Evolutionary conservation across 2,329 filamentous ascomycete genomes (phyloP).

Genomic region (Hirsutella rhossiliensis): DNA sequence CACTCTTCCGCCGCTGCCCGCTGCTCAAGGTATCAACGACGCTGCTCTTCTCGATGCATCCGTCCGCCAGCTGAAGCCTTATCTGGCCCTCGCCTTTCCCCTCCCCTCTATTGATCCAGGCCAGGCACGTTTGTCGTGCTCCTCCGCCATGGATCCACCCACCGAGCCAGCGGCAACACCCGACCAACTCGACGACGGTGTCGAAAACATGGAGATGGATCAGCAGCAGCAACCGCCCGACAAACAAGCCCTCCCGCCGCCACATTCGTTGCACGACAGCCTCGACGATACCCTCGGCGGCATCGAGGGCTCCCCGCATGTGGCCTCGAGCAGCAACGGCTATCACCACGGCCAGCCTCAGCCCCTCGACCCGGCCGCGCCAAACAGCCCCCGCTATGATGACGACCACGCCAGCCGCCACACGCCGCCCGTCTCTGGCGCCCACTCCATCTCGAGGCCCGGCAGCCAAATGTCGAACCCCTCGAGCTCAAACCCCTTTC

Average conservation of each 20-base stretch:
- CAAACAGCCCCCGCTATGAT: slow-evolving; percentile 26
- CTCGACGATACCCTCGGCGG: slow-evolving; percentile 38
- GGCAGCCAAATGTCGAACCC: slow-evolving; percentile 41
- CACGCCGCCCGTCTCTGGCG: slow-evolving; percentile 32
- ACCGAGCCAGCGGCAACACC: slow-evolving; percentile 16
- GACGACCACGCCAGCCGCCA: slow-evolving; percentile 32
- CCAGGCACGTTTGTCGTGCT: neutral
- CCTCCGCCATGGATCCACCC: slow-evolving; percentile 39
- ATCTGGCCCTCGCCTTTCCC: slow-evolving; percentile 1
- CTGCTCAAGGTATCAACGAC: no score
- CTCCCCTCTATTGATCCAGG: slow-evolving; percentile 1
- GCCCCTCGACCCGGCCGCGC: slow-evolving; percentile 31
- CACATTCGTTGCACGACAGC: slow-evolving; percentile 16
- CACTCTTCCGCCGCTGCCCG: no score
- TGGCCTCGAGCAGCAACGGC: slow-evolving; percentile 23
- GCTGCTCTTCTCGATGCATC: neutral
- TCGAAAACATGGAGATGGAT: slow-evolving; percentile 37
- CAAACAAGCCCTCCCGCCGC: slow-evolving; percentile 1
- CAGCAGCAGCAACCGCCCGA: slow-evolving; percentile 1
- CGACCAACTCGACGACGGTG: slow-evolving; percentile 15
- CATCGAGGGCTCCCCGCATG: slow-evolving; percentile 34
- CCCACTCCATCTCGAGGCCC: slow-evolving; percentile 38
- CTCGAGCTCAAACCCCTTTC: slow-evolving; percentile 7
- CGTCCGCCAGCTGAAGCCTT: slow-evolving; percentile 1
- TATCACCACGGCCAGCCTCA: slow-evolving; percentile 32